Evolutionary conservation across 148 eudicot species (phyloP).

Genomic region (Arctostaphylos glauca): DNA sequence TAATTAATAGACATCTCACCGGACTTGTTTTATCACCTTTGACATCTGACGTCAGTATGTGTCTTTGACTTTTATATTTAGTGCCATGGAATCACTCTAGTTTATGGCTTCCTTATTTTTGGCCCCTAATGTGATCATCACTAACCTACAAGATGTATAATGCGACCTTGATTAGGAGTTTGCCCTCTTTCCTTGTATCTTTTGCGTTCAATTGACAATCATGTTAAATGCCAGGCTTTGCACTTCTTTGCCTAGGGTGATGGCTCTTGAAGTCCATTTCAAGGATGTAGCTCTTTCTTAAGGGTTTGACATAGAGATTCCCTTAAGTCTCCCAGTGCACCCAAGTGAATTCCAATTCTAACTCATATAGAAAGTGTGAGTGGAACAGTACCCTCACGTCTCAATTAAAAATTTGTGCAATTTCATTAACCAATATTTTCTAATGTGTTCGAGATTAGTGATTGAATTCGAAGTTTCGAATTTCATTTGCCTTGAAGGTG

Average conservation of each 20-base stretch:
- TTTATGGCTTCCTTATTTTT: background rate
- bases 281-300: background rate
- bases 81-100: background rate
- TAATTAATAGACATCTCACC: background rate
- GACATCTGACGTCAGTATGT: background rate
- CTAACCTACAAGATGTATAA: background rate
- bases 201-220: background rate
- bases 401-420: background rate
- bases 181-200: background rate
- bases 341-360: background rate
- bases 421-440: background rate
- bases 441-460: background rate
- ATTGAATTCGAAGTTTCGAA: background rate
- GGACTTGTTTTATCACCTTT: background rate
- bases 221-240: background rate
- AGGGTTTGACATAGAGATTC: background rate
- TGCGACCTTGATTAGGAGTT: background rate
- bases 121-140: background rate
- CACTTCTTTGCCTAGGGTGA: background rate
- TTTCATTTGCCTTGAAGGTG: background rate
- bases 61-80: background rate
- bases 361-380: slow-evolving; percentile 4
- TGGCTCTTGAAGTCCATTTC: background rate
- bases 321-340: background rate
- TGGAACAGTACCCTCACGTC: background rate